Conservation (phyloP, 345 rosid species). For the Mercurialis annua region DNA sequence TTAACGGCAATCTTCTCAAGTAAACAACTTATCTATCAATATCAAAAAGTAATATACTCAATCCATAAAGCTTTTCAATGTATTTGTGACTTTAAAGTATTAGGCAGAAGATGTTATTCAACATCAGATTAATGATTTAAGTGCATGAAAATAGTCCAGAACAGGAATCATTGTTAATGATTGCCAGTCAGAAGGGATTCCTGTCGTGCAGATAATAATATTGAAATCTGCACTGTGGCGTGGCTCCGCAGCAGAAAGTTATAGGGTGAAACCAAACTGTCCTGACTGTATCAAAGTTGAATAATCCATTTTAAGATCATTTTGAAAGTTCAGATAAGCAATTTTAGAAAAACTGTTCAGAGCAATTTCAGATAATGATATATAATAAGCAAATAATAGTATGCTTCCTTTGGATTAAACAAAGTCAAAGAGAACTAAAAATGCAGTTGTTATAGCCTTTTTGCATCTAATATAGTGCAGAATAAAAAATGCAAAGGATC, state of each 20-base stretch:
- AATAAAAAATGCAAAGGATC: neutral
- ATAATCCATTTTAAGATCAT: neutral
- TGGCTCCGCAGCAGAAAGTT: neutral
- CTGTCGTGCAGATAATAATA: neutral
- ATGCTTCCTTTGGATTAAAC: no score
- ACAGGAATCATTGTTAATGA: neutral
- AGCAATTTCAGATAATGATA: neutral
- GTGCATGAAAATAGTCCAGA: neutral
- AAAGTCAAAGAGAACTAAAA: neutral
- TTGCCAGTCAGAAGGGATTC: neutral
- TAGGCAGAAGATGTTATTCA: constrained; percentile 16
- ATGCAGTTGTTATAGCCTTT: neutral
- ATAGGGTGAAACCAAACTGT: neutral
- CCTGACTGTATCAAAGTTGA: neutral
- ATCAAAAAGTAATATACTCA: neutral
- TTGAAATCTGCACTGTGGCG: neutral
- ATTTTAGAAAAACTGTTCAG: neutral
- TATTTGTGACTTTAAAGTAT: neutral
- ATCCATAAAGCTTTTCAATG: neutral
- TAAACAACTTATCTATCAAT: constrained; percentile 4
- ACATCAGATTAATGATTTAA: neutral
- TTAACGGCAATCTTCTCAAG: neutral
- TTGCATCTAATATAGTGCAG: neutral
- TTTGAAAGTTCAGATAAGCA: neutral
- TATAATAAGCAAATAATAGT: no score